A percentile compares a stretch with the other conserved stretches of the same genome.
Conservation (phyloP, 2,329 filamentous ascomycete species). For the Fusarium temperatum region DNA sequence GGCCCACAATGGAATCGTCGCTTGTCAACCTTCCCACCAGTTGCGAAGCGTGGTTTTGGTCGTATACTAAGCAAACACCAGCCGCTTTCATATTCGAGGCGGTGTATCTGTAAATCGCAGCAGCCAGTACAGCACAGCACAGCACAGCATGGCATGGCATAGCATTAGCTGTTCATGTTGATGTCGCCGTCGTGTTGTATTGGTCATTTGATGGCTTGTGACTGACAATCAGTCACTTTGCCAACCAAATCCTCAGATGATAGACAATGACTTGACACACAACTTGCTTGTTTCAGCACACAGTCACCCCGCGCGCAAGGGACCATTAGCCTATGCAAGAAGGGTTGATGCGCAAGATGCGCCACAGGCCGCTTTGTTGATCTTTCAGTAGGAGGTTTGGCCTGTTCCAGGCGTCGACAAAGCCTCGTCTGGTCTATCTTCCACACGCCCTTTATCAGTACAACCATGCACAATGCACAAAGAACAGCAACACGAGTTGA, state of each 20-base stretch:
- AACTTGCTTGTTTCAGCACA: conserved; percentile 31
- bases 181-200: not conserved
- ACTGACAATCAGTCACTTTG: conserved; percentile 39
- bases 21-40: conserved; percentile 19
- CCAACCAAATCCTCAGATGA: conserved; percentile 27
- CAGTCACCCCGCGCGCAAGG: conserved; percentile 4
- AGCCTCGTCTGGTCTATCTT: conserved; percentile 24
- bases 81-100: conserved; percentile 29
- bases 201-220: conserved; percentile 31
- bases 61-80: conserved; percentile 19
- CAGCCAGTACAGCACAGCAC: not conserved
- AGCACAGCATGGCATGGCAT: not conserved
- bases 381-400: conserved; percentile 1
- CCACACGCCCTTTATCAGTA: conserved; percentile 25
- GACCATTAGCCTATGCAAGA: conserved; percentile 22
- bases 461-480: conserved; percentile 13
- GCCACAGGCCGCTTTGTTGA: conserved; percentile 30
- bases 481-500: conserved; percentile 17
- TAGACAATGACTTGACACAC: conserved; percentile 24
- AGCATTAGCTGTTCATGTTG: not conserved
- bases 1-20: conserved; percentile 21
- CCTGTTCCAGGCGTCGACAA: not conserved
- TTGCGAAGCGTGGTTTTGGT: conserved; percentile 2
- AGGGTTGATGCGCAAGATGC: conserved; percentile 23
- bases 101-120: conserved; percentile 25